These are phyloP conservation scores for Sarocladium oryzae DNA, from an alignment of 2,329 filamentous ascomycete species.

Conservation along the genomic window DNA sequence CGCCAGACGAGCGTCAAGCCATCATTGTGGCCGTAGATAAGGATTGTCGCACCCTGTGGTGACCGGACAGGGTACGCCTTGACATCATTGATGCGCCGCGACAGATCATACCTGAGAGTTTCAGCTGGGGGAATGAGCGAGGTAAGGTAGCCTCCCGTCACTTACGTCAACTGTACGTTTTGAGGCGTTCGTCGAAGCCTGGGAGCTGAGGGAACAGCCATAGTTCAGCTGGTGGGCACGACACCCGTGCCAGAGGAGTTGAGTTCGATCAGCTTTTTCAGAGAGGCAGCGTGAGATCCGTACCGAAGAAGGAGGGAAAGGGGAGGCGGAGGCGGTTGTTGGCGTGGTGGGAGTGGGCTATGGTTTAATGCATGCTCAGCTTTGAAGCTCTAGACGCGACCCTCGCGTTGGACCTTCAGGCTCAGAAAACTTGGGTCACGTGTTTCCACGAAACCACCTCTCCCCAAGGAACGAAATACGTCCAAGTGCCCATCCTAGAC, in stretches of 20 bases:
- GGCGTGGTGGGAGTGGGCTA: background rate
- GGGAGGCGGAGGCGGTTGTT: background rate
- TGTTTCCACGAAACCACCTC: background rate
- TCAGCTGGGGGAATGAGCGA: too few relatives aligned
- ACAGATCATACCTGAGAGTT: slow-evolving; percentile 48
- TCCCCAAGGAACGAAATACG: too few relatives aligned
- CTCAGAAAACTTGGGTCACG: slow-evolving; percentile 1
- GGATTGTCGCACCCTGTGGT: slow-evolving; percentile 55
- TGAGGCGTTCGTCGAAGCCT: slow-evolving; percentile 41
- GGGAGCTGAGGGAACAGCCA: slow-evolving; percentile 28
- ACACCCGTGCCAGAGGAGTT: background rate
- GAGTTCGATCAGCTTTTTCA: too few relatives aligned
- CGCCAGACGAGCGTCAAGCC: slow-evolving; percentile 57
- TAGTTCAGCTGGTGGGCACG: slow-evolving; percentile 15
- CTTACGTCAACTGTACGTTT: slow-evolving; percentile 43
- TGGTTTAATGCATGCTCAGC: background rate
- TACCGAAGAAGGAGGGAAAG: too few relatives aligned
- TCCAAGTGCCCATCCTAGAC: too few relatives aligned
- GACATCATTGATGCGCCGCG: slow-evolving; percentile 51
- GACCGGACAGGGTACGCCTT: slow-evolving; percentile 56
- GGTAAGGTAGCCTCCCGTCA: too few relatives aligned
- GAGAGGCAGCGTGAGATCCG: too few relatives aligned
- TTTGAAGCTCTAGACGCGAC: background rate
- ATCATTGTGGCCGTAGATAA: slow-evolving; percentile 58
- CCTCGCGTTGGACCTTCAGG: background rate